Evolutionary conservation across 2,329 filamentous ascomycete genomes (phyloP), one percentile per base, ranked within the genome.

Genomic region (Fusarium armeniacum): DNA sequence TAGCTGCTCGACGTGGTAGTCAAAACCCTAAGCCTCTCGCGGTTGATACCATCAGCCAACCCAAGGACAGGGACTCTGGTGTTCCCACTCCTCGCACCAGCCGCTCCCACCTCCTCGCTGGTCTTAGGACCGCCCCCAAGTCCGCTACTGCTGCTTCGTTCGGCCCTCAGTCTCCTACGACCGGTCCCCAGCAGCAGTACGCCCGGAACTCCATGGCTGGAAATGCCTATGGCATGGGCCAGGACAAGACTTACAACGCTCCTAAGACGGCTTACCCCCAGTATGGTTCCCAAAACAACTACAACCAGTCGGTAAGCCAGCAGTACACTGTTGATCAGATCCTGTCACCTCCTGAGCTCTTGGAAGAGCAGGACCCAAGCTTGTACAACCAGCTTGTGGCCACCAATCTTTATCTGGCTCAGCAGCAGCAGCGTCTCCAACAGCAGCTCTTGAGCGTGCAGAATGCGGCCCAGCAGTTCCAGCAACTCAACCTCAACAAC

Each of bases 371-470:
- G 65, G 96, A 98, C 75, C 93, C 94, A 54, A 91, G 89, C 65
- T 81, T 97, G 55, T 96, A 97, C 72, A 93, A 94, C 55, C 93
- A 97, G 81, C 85, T 98, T 69, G 88, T 98, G 76, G 92, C 93
- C 60, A 97, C 94, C 75, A 97, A 98, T 79, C 83, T 96, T 78
- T 97, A 97, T 77, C 87, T 99, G 52, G 93, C 94, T 41, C 93
- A 97, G 77, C 94, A 97, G 81, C 95, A 98, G 82, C 94, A 97
- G 82, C 91, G 93, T 70, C 89, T 98, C 54, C 94, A 98, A 82
- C 94, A 98, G 82, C 94, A 98, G 82, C 87, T 98, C 71, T 88
- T 93, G 73, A 92, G 84, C 70, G 89, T 98, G 26, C 96, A 95
- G 76, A 90, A 90, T 54, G 92, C 92, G 38, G 91, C 93, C 64